These are phyloP conservation scores for Xylaria palmicola DNA, from an alignment of 495 filamentous ascomycete species.

Conservation along the genomic window DNA sequence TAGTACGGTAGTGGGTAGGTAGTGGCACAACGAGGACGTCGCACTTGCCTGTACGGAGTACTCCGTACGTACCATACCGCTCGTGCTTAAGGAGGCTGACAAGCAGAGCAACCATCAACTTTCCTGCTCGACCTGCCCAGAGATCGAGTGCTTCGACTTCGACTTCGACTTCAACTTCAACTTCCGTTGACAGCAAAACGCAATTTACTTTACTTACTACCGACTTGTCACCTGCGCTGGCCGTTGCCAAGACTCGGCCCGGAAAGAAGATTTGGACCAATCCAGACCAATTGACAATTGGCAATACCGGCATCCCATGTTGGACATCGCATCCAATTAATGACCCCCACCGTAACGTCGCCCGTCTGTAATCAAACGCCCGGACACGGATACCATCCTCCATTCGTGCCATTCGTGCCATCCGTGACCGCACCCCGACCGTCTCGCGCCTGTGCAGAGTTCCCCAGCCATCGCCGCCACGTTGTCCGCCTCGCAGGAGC, in stretches of 20 bases:
- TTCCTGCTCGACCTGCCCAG: too few species aligned
- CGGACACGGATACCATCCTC: slow-evolving; percentile 14
- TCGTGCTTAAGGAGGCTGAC: too few species aligned
- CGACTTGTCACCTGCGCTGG: background rate
- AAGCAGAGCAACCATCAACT: too few species aligned
- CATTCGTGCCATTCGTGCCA: too few species aligned
- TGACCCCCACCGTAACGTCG: slow-evolving; percentile 17
- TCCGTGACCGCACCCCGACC: slow-evolving; percentile 15
- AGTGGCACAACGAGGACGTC: too few species aligned
- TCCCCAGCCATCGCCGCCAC: slow-evolving; percentile 48
- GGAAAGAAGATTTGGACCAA: background rate
- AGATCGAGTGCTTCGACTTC: too few species aligned
- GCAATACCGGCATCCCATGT: slow-evolving; percentile 6
- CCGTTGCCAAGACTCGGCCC: background rate
- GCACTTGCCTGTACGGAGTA: too few species aligned
- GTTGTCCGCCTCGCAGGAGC: slow-evolving; percentile 68
- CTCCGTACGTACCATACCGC: too few species aligned
- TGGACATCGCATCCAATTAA: slow-evolving; percentile 11
- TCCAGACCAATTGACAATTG: slow-evolving; percentile 3
- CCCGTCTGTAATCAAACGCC: slow-evolving; percentile 17
- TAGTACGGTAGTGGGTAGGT: too few species aligned
- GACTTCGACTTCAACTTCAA: background rate
- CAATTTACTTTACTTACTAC: too few species aligned
- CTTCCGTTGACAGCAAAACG: too few species aligned
- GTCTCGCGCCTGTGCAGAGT: background rate